Evolutionary conservation across 2,329 filamentous ascomycete genomes (phyloP), one percentile per base, ranked within the genome.

Genomic region (Ascochyta pisi): DNA sequence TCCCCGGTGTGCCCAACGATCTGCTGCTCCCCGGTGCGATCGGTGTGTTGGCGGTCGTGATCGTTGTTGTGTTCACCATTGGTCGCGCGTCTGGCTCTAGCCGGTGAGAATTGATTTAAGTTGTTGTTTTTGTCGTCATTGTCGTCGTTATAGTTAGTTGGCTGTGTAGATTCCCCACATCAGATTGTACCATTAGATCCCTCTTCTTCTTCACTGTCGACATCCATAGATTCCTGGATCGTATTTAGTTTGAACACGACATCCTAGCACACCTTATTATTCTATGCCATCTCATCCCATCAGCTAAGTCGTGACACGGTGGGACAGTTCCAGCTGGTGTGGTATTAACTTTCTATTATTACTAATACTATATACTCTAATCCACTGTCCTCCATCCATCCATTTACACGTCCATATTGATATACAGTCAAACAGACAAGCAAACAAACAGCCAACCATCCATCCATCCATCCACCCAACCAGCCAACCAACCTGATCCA

Each of bases 1-100:
- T 99, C 71, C 84, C 88, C 2, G 95, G 95, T 50, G 90, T 99
- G 31, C 92, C 95, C 8, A 99, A 99, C 71, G 95, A 99, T 70
- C 81, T 98, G 50, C 82, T 99, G 16, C 84, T 98, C 38, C 95
- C 95, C 0, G 95, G 95, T 63, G 95, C 95, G 19, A 94, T 99
- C 73, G 92, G 95, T 54, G 93, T 93, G n/a, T 79, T 99, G 70
- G 95, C 94, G 9, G 91, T 96, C 39, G 93, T 96, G 34, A 96
- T 99, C 76, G 83, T 96, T 37, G 91, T 91, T 63, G 94, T 98
- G 10, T 99, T 99, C 79, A 88, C 92, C 38, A 86, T 99, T 68
- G 88, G 91, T 58, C 87, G 92, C 62, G 79, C 88, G 38, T 82
- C 78, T 15, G 81, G 78, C 57, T 82, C 78, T 15, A 81, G 77